Percentiles rank a stretch among this genome's conserved stretches.
phyloP scores from a whole-genome alignment of 768 basidiomycete genomes.

The Lentinula sp. region DNA sequence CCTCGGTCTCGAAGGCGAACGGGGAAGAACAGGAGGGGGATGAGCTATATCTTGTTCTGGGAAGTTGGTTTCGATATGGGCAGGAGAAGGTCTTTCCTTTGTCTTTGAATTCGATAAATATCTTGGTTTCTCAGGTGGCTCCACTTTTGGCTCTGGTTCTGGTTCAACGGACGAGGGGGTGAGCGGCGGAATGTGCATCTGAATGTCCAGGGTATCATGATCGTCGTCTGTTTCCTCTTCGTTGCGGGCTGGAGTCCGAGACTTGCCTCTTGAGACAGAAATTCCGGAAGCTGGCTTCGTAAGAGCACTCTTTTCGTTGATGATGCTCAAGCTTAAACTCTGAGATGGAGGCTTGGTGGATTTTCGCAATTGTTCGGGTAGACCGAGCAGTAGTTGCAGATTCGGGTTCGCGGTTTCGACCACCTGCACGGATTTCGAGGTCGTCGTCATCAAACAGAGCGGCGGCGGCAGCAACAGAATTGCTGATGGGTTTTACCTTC shows the following conservation, averaged over 20 bases:
- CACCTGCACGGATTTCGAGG: neutral
- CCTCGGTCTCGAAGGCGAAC: slow-evolving; percentile 1
- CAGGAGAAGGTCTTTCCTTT: neutral
- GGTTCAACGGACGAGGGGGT: neutral
- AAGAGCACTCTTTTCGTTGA: neutral
- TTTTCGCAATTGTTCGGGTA: neutral
- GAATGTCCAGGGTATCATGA: neutral
- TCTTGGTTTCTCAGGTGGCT: neutral
- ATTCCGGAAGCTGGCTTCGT: slow-evolving; percentile 23
- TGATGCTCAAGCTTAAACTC: neutral
- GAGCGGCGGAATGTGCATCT: neutral
- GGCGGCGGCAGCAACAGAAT: slow-evolving; percentile 10
- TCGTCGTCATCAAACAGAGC: slow-evolving; percentile 6
- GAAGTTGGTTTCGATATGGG: neutral
- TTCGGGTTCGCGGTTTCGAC: slow-evolving; percentile 5
- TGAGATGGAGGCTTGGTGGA: neutral
- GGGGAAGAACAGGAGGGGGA: neutral
- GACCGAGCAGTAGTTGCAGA: neutral
- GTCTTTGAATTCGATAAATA: neutral
- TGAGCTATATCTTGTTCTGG: neutral
- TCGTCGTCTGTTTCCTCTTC: slow-evolving; percentile 1
- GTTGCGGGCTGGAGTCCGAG: neutral
- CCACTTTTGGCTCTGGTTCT: neutral
- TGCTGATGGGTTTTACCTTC: slow-evolving; percentile 10
- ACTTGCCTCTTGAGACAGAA: slow-evolving; percentile 19